Evolutionary conservation across 306 rosid genomes (phyloP).

Genomic region (Trifolium pratense): DNA sequence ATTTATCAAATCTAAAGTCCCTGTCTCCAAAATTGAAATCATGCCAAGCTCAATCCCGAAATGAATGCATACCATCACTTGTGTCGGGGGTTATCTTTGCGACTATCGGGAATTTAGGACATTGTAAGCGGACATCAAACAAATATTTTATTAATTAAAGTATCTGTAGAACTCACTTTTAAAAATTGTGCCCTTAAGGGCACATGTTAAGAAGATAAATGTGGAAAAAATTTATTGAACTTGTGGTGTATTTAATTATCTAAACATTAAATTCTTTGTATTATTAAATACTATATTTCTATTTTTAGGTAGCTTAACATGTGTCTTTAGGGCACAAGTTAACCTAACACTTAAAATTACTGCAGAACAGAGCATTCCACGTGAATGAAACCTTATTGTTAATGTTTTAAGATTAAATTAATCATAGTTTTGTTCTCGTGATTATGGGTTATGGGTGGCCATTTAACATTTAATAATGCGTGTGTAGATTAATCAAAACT

Average conservation of each 20-base stretch:
- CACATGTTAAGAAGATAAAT: too few relatives aligned
- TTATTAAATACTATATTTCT: too few relatives aligned
- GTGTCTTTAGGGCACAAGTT: too few relatives aligned
- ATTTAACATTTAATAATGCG: background rate
- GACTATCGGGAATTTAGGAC: conserved; percentile 55
- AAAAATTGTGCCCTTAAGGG: too few relatives aligned
- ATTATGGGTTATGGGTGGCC: conserved; percentile 47
- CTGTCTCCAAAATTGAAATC: conserved; percentile 50
- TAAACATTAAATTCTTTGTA: too few relatives aligned
- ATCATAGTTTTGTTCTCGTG: conserved; percentile 55
- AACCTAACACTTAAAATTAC: too few relatives aligned
- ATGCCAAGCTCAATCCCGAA: conserved; percentile 45
- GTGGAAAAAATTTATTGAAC: too few relatives aligned
- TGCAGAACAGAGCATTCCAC: conserved; percentile 36
- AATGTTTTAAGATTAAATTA: conserved; percentile 31
- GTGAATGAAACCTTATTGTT: conserved; percentile 30
- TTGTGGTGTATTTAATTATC: too few relatives aligned
- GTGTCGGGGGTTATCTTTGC: conserved; percentile 40
- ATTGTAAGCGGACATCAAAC: conserved; percentile 58
- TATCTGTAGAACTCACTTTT: conserved; percentile 13
- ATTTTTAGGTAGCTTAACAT: too few relatives aligned
- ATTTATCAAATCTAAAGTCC: too few relatives aligned
- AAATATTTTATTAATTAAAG: conserved; percentile 1
- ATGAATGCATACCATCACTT: conserved; percentile 47
- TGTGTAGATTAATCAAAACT: background rate